These are phyloP conservation scores for Paecilomyces niveus DNA, from an alignment of 2,329 filamentous ascomycete genomes.

Conservation along the genomic window DNA sequence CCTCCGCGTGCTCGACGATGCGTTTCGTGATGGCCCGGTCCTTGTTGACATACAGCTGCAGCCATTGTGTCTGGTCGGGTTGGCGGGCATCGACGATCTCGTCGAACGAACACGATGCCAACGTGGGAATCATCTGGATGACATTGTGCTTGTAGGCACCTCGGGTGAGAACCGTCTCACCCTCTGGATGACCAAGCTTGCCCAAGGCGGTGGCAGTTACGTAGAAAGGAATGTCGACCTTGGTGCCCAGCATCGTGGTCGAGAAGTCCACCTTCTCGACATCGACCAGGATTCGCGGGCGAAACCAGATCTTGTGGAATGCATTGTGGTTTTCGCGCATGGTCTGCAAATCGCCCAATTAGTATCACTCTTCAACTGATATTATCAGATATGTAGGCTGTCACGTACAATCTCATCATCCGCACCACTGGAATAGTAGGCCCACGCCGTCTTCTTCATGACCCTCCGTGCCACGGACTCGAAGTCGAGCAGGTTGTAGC, in stretches of 20 bases:
- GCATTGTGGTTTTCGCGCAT: slow-evolving; percentile 92
- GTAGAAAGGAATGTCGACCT: slow-evolving; percentile 83
- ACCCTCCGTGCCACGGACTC: slow-evolving; percentile 82
- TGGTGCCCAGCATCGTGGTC: slow-evolving; percentile 90
- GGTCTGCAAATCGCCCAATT: slow-evolving; percentile 49
- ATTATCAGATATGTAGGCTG: slow-evolving; percentile 1
- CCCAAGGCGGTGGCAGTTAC: slow-evolving; percentile 93
- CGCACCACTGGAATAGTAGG: slow-evolving; percentile 91
- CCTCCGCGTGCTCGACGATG: slow-evolving; percentile 88
- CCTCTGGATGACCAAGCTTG: slow-evolving; percentile 88
- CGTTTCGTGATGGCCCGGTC: slow-evolving; percentile 82
- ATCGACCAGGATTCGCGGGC: slow-evolving; percentile 79
- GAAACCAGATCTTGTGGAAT: slow-evolving; percentile 97
- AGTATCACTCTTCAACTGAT: slow-evolving; percentile 5
- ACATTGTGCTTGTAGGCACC: slow-evolving; percentile 81
- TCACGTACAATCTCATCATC: slow-evolving; percentile 70
- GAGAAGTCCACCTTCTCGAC: slow-evolving; percentile 80
- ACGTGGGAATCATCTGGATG: slow-evolving; percentile 96
- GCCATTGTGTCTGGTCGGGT: slow-evolving; percentile 83
- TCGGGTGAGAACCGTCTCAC: slow-evolving; percentile 83
- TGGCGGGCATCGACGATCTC: slow-evolving; percentile 83
- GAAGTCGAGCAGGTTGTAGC: slow-evolving; percentile 93
- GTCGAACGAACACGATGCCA: slow-evolving; percentile 95
- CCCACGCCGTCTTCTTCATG: slow-evolving; percentile 97
- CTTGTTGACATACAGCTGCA: slow-evolving; percentile 97